Conservation (phyloP, 2,329 filamentous ascomycete species). For the Onygenales sp. region DNA sequence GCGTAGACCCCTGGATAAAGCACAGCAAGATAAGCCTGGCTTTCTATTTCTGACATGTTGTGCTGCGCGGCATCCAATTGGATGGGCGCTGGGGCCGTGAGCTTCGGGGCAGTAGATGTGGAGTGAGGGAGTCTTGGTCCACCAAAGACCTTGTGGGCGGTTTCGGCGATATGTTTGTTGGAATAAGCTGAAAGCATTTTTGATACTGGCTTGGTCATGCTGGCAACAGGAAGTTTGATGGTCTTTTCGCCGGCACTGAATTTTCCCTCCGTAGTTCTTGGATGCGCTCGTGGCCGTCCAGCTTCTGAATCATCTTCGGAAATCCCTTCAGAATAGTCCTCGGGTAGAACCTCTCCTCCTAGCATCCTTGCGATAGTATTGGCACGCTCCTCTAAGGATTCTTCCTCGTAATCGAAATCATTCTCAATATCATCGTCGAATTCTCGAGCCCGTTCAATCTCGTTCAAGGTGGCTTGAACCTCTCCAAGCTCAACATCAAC, state of each 20-base stretch:
- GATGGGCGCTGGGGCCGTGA: constrained; percentile 43
- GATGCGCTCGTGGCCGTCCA: constrained; percentile 55
- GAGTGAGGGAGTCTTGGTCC: constrained; percentile 68
- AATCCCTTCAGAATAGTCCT: constrained; percentile 18
- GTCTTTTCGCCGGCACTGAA: constrained; percentile 67
- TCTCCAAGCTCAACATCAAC: constrained; percentile 26
- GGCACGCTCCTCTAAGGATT: constrained; percentile 7
- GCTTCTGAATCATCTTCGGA: constrained; percentile 29
- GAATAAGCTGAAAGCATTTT: constrained; percentile 58
- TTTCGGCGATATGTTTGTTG: constrained; percentile 62
- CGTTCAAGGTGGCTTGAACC: not conserved
- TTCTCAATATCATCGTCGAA: constrained; percentile 1
- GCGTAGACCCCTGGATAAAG: constrained; percentile 55
- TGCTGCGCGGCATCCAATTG: constrained; percentile 46
- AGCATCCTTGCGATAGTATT: not conserved
- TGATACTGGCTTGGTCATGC: constrained; percentile 61
- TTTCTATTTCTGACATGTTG: constrained; percentile 53
- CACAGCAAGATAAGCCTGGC: constrained; percentile 48
- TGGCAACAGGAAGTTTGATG: constrained; percentile 60
- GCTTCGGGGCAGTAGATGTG: constrained; percentile 54
- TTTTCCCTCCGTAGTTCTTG: constrained; percentile 62
- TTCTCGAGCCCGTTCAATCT: not conserved
- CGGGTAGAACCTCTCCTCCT: constrained; percentile 30
- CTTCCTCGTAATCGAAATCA: constrained; percentile 7
- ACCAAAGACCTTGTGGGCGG: constrained; percentile 67